phyloP scores from a whole-genome alignment of 345 rosid genomes.

The Clarkia xantiana region DNA sequence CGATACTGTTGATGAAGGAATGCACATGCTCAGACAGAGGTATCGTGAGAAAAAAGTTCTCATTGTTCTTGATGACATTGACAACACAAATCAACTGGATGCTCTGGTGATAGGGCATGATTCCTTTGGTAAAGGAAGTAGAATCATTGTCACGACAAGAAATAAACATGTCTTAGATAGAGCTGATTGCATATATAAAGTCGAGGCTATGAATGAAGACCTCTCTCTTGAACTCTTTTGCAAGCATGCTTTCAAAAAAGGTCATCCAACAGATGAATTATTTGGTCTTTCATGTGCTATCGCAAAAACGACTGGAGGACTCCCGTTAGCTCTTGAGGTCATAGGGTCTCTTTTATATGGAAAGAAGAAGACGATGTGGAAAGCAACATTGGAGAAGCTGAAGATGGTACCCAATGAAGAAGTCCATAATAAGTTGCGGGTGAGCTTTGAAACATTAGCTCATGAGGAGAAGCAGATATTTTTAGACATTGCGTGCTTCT shows the following conservation, averaged over 20 bases:
- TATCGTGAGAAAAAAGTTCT: not conserved
- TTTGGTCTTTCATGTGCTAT: no score
- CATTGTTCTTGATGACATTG: constrained; percentile 1
- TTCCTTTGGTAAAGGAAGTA: constrained; percentile 4
- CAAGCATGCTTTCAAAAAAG: no score
- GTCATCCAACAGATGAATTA: no score
- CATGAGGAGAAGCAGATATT: not conserved
- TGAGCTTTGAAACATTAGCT: not conserved
- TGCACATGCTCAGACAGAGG: not conserved
- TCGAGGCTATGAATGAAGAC: not conserved
- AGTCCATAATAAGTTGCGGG: not conserved
- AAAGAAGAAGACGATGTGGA: no score
- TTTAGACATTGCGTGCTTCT: constrained; percentile 6
- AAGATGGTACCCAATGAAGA: not conserved
- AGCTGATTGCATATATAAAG: not conserved
- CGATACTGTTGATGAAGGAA: not conserved
- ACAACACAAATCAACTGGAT: not conserved
- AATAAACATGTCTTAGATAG: not conserved
- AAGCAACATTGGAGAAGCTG: not conserved
- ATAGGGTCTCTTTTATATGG: no score
- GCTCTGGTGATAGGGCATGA: not conserved
- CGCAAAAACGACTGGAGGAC: no score
- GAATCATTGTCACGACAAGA: constrained; percentile 1
- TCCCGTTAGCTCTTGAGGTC: no score
- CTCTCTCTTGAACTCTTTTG: no score